Base-by-base conservation (phyloP, 306 rosid species). In the Castanea mollissima region DNA sequence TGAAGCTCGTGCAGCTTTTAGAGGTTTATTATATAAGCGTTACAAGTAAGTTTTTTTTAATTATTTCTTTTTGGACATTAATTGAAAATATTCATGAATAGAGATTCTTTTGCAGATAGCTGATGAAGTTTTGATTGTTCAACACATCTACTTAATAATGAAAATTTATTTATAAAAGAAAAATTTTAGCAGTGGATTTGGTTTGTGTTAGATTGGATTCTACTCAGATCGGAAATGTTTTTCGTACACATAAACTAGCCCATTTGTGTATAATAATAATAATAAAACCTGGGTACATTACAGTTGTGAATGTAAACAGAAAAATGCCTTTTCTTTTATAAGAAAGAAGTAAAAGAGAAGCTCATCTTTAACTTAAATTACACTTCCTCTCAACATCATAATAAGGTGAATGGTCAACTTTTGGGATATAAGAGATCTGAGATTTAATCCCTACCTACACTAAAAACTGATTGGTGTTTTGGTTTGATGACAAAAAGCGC, bases 21-120 rank as follows among this genome's bases (percentile, higher is more conserved):
- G 86, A 88, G 96, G 96, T 77, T 89, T 95, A 83, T 89, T 92
- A 19, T 95, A 93, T 89, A 95, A 89, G 89, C 92, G 92, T 49
- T 93, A 87, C 85, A 92, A 86, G 98, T 93, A 84, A 90, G 90
- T 78, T 1, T 83, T 12, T 27, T 76, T 9, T 54, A 7, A 38
- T 76, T 67, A 14, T 58, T 81, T 83, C 71, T 79, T 31, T 49
- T 9, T 34, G 14, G 25, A 34, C 51, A 34, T 27, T 62, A 27
- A 29, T 34, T 34, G 71, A 34, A 7, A 1, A 65, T 29, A 41
- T 65, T 27, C 3, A 65, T 15, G 14, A n/a, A 67, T 34, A 67
- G 9, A 35, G 32, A 6, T 62, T 21, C 35, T 62, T 62, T 62
- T 29, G 44, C 41, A 64, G 14, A 27, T 15, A 31, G 70, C 70